phyloP scores from a whole-genome alignment of 2,329 filamentous ascomycete species.

The Cyphellophora europaea region DNA sequence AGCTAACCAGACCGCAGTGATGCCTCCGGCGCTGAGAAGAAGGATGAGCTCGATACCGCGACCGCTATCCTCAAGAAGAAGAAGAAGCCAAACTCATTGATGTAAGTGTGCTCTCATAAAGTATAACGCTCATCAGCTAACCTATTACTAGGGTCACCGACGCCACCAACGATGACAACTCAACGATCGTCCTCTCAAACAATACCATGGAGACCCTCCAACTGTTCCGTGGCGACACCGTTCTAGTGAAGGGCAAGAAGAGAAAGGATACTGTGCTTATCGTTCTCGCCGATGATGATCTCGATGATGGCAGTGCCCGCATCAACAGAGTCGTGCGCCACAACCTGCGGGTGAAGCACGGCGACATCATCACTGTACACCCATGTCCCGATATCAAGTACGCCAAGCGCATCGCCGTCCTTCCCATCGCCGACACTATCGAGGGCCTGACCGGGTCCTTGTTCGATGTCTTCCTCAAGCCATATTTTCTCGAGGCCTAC shows the following conservation, averaged over 20 bases:
- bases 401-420: constrained; percentile 96
- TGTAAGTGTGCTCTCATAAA: constrained; percentile 53
- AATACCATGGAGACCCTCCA: constrained; percentile 98
- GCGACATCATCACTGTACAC: constrained; percentile 94
- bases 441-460: constrained; percentile 96
- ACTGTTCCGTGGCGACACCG: constrained; percentile 97
- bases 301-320: constrained; percentile 92
- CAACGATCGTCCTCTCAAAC: constrained; percentile 94
- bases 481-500: constrained; percentile 99
- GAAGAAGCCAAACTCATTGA: constrained; percentile 99
- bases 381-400: constrained; percentile 99
- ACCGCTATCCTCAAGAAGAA: constrained; percentile 99
- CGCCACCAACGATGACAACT: constrained; percentile 99
- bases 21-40: constrained; percentile 77
- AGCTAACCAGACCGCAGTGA: too few relatives aligned
- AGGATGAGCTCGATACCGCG: constrained; percentile 81
- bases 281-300: constrained; percentile 91
- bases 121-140: constrained; percentile 5
- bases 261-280: constrained; percentile 98
- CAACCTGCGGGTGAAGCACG: constrained; percentile 97
- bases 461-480: constrained; percentile 97
- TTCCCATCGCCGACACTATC: constrained; percentile 95
- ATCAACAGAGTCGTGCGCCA: constrained; percentile 98
- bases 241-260: constrained; percentile 98
- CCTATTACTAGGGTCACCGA: constrained; percentile 70